phyloP scores from a whole-genome alignment of 164 flowering plant genomes.

The Aristolochia californica region DNA sequence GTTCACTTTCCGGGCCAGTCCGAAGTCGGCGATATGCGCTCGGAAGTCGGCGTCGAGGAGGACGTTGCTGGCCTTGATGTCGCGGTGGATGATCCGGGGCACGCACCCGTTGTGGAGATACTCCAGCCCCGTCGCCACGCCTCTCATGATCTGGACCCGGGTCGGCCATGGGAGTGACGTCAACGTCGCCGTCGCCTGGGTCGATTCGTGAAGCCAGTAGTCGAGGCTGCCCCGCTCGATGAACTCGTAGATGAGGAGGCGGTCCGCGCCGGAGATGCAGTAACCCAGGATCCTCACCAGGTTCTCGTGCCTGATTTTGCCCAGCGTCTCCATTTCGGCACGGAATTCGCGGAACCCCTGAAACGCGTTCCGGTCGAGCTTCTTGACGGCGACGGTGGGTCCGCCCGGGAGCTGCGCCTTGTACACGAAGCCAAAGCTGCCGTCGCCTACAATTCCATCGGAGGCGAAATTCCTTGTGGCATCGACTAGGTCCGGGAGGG shows the following conservation, averaged over 20 bases:
- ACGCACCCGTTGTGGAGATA: constrained; percentile 31
- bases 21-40: constrained; percentile 82
- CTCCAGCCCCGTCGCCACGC: constrained; percentile 54
- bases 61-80: constrained; percentile 78
- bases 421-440: constrained; percentile 77
- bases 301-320: constrained; percentile 49
- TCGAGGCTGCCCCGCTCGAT: constrained; percentile 63
- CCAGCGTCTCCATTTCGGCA: constrained; percentile 83
- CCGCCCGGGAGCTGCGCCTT: constrained; percentile 44
- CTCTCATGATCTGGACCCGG: constrained; percentile 40
- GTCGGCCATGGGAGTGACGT: constrained; percentile 36
- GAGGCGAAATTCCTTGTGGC: constrained; percentile 59
- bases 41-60: constrained; percentile 45
- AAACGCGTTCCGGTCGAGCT: constrained; percentile 59
- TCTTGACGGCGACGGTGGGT: constrained; percentile 62
- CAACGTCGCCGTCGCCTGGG: constrained; percentile 13
- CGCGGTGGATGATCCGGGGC: constrained; percentile 59
- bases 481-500: constrained; percentile 50
- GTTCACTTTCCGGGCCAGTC: constrained; percentile 53
- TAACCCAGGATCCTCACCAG: constrained; percentile 62
- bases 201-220: constrained; percentile 66
- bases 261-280: constrained; percentile 48
- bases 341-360: constrained; percentile 79
- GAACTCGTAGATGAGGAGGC: constrained; percentile 68
- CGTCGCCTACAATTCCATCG: constrained; percentile 68